Percentiles rank a stretch among this genome's conserved stretches.
phyloP scores from a whole-genome alignment of 1,284 basidiomycete species.

The Ganoderma leucocontextum region DNA sequence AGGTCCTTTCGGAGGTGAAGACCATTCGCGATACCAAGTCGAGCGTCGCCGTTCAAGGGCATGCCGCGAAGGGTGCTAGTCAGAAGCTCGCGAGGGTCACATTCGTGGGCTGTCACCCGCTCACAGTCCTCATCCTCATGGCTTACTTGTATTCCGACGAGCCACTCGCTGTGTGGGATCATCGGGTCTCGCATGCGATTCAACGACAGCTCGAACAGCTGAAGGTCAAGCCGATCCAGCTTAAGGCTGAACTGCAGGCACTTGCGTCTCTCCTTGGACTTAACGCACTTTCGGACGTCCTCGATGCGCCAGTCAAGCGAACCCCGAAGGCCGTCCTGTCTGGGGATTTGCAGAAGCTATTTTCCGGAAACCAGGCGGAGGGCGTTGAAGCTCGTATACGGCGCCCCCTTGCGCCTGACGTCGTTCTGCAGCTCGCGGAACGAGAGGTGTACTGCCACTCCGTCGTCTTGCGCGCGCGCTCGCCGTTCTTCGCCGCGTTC shows the following conservation, averaged over 20 bases:
- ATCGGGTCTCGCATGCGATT: constrained; percentile 66
- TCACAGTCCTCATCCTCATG: constrained; percentile 81
- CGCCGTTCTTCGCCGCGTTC: constrained; percentile 88
- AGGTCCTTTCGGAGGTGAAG: constrained; percentile 49
- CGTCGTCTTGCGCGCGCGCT: constrained; percentile 81
- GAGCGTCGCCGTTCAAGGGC: constrained; percentile 42
- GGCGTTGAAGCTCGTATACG: constrained; percentile 4
- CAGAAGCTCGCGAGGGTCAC: constrained; percentile 41
- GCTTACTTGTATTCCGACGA: constrained; percentile 92
- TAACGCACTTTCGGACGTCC: constrained; percentile 55
- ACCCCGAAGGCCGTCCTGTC: constrained; percentile 54
- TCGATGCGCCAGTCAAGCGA: constrained; percentile 64
- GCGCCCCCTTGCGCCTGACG: constrained; percentile 63
- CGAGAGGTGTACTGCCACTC: constrained; percentile 78
- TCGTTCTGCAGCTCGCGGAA: constrained; percentile 81
- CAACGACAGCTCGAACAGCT: constrained; percentile 50
- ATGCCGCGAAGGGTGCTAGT: constrained; percentile 26
- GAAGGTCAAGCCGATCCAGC: constrained; percentile 52
- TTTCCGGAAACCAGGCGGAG: constrained; percentile 28
- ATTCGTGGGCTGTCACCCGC: constrained; percentile 62
- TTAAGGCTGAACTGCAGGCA: constrained; percentile 69
- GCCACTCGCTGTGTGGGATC: constrained; percentile 87
- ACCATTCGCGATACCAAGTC: constrained; percentile 42
- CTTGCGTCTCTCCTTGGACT: constrained; percentile 68
- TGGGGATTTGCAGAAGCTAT: constrained; percentile 59